phyloP scores from a whole-genome alignment of 78 protist species.

The Cavenderia fasciculata region DNA sequence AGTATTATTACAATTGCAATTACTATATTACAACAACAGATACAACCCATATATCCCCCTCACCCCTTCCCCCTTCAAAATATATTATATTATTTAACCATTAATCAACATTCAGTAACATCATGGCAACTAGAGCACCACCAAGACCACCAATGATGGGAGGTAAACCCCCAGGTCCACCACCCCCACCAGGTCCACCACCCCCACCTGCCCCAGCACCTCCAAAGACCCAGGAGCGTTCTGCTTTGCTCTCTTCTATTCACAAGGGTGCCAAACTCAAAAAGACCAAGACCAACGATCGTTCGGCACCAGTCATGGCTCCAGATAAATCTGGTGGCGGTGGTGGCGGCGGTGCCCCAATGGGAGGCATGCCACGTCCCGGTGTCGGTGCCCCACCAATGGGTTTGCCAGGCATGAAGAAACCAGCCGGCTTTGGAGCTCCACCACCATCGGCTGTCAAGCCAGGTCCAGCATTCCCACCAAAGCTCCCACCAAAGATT shows the following conservation, averaged over 20 bases:
- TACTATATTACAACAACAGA: no score
- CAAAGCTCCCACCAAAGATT: not conserved
- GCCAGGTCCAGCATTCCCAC: slow-evolving; percentile 6
- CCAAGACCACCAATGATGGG: slow-evolving; percentile 1
- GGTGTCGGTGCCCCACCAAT: slow-evolving; percentile 12
- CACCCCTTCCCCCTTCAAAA: not conserved
- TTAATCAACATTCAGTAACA: not conserved
- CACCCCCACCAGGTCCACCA: slow-evolving; percentile 76
- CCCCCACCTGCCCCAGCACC: slow-evolving; percentile 73
- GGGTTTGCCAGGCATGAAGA: slow-evolving; percentile 37
- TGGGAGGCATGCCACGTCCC: slow-evolving; percentile 47
- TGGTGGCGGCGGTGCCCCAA: slow-evolving; percentile 40
- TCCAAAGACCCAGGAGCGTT: slow-evolving; percentile 49
- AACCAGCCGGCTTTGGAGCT: slow-evolving; percentile 7
- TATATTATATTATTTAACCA: no score
- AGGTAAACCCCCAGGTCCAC: slow-evolving; percentile 62
- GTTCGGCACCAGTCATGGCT: slow-evolving; percentile 25
- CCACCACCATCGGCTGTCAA: slow-evolving; percentile 24
- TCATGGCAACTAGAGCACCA: slow-evolving; percentile 19
- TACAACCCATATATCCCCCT: no score
- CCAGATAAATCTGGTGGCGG: slow-evolving; percentile 26
- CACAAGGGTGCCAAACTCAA: slow-evolving; percentile 73
- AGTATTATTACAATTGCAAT: no score
- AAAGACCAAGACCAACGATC: slow-evolving; percentile 47
- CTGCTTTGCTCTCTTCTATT: slow-evolving; percentile 63